Percentiles rank a stretch among this genome's conserved stretches.
These are phyloP conservation scores for Pittosporum tobira DNA, from an alignment of 129 eudicot species.

Conservation along the genomic window DNA sequence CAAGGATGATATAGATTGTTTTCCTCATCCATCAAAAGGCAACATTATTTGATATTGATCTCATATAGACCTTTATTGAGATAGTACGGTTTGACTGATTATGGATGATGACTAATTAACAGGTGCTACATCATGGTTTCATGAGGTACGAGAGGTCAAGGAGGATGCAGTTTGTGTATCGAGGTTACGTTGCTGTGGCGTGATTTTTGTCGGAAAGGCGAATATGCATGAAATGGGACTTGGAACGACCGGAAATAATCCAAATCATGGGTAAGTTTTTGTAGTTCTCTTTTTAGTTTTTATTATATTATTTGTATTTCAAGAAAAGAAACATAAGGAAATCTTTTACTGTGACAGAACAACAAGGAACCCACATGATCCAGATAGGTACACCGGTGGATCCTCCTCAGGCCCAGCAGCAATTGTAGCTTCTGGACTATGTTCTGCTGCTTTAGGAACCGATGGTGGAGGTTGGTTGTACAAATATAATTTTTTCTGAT, in stretches of 20 bases:
- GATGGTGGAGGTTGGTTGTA: constrained; percentile 99
- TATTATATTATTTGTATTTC: not conserved
- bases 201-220: constrained; percentile 86
- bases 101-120: constrained; percentile 24
- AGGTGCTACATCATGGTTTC: constrained; percentile 90
- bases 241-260: constrained; percentile 97
- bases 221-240: constrained; percentile 98
- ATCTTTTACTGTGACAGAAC: constrained; percentile 42
- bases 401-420: constrained; percentile 99
- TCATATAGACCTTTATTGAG: constrained; percentile 6
- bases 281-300: not conserved
- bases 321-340: not conserved
- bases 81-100: constrained; percentile 14
- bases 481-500: constrained; percentile 7
- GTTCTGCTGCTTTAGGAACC: constrained; percentile 93
- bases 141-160: constrained; percentile 62
- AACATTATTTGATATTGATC: constrained; percentile 8
- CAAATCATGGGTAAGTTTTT: constrained; percentile 78
- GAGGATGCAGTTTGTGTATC: constrained; percentile 85
- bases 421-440: constrained; percentile 87
- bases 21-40: constrained; percentile 85
- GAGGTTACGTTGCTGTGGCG: constrained; percentile 78
- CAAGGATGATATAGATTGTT: constrained; percentile 94
- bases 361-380: constrained; percentile 91
- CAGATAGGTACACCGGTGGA: constrained; percentile 92